A percentile compares a stretch with the other conserved stretches of the same genome.
Conservation (phyloP, 306 rosid species). For the Quercus parvula region DNA sequence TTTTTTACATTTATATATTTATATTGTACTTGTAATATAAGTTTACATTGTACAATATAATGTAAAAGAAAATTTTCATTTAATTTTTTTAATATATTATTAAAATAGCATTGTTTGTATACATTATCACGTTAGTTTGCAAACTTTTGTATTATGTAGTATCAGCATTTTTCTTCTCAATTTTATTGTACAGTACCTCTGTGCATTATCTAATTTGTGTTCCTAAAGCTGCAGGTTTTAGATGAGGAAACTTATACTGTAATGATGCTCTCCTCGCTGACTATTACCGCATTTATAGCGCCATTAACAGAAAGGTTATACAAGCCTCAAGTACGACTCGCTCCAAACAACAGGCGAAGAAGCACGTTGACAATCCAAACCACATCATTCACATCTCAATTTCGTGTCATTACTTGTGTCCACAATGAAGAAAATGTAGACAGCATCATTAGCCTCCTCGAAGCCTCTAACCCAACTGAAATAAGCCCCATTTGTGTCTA, state of each 20-base stretch:
- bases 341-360: not conserved
- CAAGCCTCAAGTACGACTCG: constrained; percentile 11
- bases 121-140: no score
- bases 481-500: constrained; percentile 36
- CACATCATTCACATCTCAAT: constrained; percentile 15
- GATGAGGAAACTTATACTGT: constrained; percentile 23
- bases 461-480: constrained; percentile 34
- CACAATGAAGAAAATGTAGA: constrained; percentile 45
- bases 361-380: constrained; percentile 22
- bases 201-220: not conserved
- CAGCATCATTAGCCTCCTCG: constrained; percentile 38
- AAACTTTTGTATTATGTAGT: no score
- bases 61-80: no score
- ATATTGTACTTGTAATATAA: no score
- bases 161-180: no score
- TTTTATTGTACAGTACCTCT: no score
- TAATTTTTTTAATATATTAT: no score
- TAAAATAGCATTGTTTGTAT: no score
- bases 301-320: constrained; percentile 16
- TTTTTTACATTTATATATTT: no score
- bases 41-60: no score
- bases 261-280: constrained; percentile 18
- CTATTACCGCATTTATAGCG: constrained; percentile 4
- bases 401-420: constrained; percentile 34
- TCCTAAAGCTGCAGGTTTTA: constrained; percentile 24